Base-by-base conservation (phyloP, 352 stramenopile genomes). In the Pythium myriotylum region DNA sequence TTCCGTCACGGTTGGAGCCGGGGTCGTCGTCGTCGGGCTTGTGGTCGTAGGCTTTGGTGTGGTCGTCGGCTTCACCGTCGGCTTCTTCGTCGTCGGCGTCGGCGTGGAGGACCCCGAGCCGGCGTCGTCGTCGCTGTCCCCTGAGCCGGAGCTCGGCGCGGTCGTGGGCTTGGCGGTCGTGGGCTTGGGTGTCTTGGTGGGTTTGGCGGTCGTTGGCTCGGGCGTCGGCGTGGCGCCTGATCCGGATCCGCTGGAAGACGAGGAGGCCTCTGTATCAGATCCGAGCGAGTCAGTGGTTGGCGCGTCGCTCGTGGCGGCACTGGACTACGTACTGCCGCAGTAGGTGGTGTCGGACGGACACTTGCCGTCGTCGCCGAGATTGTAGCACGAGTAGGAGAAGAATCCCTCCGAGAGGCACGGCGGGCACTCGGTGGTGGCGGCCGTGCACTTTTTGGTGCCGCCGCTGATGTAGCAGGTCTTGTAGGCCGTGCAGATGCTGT, bases 21-120 rank as follows among this genome's bases (percentile, higher is more conserved):
- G 59, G 8, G 19, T 58, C 14, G 72, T 62, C 20, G 61, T 66
- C 12, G 68, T 63, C 62, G 67, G 78, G 2, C 29, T 27, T n/a
- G 62, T 65, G 9, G 51, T 67, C 2, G 67, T 67, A 17, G 64
- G 68, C 57, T 73, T 79, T 6, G 54, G 5, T 22, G 45, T 53
- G 16, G 62, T 40, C 40, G 48, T 57, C 62, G 64, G 68, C 57
- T 73, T 79, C 7, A 57, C 8, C 20, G 45, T 53, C 20, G 62
- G 47, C 40, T 55, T 57, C 62, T 62, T 69, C 5, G 62, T 65
- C 20, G 54, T 65, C 8, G 43, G 40, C 14, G 49, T 62, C 12
- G 54, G 62, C 20, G 52, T 52, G 33, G 54, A 48, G 5, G 42
- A 51, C 19, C 39, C 35, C 2, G 17, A 32, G 29, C 29, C 32